A percentile compares a stretch with the other conserved stretches of the same genome.
Evolutionary conservation across 495 filamentous ascomycete species (phyloP).

Genomic region (Podospora pseudopauciseta): DNA sequence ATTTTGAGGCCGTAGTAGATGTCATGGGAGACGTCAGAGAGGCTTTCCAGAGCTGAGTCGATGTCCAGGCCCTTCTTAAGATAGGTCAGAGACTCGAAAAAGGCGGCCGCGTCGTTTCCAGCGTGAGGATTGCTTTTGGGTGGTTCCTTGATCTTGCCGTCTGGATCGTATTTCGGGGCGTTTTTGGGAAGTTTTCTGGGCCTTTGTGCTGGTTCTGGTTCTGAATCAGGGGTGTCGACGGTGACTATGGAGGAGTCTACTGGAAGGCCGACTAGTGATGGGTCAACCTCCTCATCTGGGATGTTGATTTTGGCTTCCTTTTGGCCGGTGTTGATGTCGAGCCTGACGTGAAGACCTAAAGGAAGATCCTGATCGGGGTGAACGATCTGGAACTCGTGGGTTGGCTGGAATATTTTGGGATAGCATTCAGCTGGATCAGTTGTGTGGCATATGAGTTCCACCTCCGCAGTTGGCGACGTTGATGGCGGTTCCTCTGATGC

Average conservation of each 20-base stretch:
- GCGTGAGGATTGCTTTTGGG: constrained; percentile 25
- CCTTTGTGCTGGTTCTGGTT: constrained; percentile 27
- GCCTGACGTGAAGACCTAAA: constrained; percentile 57
- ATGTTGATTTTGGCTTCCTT: constrained; percentile 61
- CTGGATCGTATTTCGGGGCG: constrained; percentile 48
- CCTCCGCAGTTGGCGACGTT: constrained; percentile 29
- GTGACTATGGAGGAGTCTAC: constrained; percentile 47
- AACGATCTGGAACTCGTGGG: constrained; percentile 57
- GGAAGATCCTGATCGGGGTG: constrained; percentile 62
- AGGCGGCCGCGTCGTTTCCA: constrained; percentile 27
- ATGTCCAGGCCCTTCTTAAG: constrained; percentile 41
- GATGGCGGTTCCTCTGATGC: constrained; percentile 26
- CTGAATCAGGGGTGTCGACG: constrained; percentile 32
- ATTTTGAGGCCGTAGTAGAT: constrained; percentile 68
- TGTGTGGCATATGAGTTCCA: constrained; percentile 62
- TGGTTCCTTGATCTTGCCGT: constrained; percentile 49
- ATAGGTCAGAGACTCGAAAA: constrained; percentile 42
- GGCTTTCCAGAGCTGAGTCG: constrained; percentile 44
- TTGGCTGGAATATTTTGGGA: constrained; percentile 58
- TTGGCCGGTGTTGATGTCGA: constrained; percentile 59
- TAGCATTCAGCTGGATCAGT: constrained; percentile 58
- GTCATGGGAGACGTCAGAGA: constrained; percentile 60
- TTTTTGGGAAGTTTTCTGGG: constrained; percentile 28
- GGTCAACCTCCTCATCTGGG: constrained; percentile 42
- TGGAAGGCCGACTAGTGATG: constrained; percentile 42